A percentile compares a stretch with the other conserved stretches of the same genome.
Conservation (phyloP, 768 basidiomycete genomes). For the Lactarius psammicola region DNA sequence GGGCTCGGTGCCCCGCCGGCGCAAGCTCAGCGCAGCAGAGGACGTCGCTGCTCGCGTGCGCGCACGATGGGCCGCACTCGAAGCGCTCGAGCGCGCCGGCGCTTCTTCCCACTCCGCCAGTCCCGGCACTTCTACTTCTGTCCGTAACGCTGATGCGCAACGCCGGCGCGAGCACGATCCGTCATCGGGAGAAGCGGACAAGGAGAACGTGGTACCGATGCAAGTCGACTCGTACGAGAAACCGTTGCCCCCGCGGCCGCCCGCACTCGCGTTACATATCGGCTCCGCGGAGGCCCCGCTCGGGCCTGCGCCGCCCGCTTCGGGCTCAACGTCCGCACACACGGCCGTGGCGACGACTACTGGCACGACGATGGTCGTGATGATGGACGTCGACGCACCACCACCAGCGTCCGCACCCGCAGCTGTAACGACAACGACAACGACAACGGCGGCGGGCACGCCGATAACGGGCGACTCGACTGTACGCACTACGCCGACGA, state of each 20-base stretch:
- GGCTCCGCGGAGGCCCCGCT: neutral
- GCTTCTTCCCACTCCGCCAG: neutral
- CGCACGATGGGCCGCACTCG: conserved; percentile 27
- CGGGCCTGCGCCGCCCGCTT: neutral
- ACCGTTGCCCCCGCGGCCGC: conserved; percentile 19
- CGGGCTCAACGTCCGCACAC: neutral
- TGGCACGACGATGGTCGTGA: conserved; percentile 1
- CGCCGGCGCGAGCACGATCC: no score
- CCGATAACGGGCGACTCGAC: conserved; percentile 15
- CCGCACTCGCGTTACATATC: conserved; percentile 11
- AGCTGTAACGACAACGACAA: neutral
- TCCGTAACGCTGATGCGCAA: no score
- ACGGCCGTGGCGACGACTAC: neutral
- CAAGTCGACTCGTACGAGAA: conserved; percentile 22
- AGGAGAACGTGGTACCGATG: conserved; percentile 14
- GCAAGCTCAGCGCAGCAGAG: conserved; percentile 27
- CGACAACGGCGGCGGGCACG: neutral
- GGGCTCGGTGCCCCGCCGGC: conserved; percentile 14
- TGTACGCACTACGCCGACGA: conserved; percentile 20
- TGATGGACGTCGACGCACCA: neutral
- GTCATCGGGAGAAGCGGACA: neutral
- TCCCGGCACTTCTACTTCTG: no score
- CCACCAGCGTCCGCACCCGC: neutral
- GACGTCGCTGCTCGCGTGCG: conserved; percentile 26
- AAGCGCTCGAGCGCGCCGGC: conserved; percentile 19